Evolutionary conservation across 1,139 yeast genomes (phyloP).

Genomic region (Sugiyamaella grinbergsii): DNA sequence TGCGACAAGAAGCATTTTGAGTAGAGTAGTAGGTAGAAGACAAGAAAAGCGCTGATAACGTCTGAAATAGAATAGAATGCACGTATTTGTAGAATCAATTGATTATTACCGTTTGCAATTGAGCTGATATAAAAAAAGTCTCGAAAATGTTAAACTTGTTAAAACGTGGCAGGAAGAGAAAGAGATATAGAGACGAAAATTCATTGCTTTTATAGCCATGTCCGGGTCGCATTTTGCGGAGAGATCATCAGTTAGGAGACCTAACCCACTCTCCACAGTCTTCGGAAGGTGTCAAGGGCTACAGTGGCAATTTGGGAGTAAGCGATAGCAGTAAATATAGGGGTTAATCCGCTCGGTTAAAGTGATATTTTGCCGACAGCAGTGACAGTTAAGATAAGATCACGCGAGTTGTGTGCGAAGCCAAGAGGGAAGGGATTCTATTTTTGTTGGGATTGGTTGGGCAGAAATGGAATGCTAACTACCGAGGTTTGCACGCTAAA

Average conservation of each 20-base stretch:
- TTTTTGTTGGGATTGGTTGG: not conserved
- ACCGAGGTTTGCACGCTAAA: too few species aligned
- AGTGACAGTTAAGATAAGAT: not conserved
- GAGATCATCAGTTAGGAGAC: not conserved
- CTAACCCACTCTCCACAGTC: slow-evolving; percentile 1
- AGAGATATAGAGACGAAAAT: not conserved
- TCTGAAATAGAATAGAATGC: too few species aligned
- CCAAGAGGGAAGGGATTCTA: too few species aligned
- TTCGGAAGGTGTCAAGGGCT: not conserved
- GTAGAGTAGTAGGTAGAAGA: too few species aligned
- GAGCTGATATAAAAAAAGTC: too few species aligned
- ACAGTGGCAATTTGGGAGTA: not conserved
- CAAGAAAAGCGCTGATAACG: too few species aligned
- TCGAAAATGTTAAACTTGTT: too few species aligned
- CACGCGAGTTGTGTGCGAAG: not conserved
- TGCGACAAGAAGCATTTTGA: slow-evolving; percentile 15
- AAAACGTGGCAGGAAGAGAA: not conserved
- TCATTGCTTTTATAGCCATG: not conserved
- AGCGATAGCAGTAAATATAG: not conserved
- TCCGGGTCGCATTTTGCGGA: not conserved
- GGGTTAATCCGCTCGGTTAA: not conserved
- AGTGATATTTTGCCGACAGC: not conserved
- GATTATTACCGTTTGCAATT: too few species aligned
- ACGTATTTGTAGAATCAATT: not conserved
- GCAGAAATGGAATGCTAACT: too few species aligned